These are phyloP conservation scores for Cynanchum wilfordii DNA, from an alignment of 257 asterid genomes.

Conservation along the genomic window DNA sequence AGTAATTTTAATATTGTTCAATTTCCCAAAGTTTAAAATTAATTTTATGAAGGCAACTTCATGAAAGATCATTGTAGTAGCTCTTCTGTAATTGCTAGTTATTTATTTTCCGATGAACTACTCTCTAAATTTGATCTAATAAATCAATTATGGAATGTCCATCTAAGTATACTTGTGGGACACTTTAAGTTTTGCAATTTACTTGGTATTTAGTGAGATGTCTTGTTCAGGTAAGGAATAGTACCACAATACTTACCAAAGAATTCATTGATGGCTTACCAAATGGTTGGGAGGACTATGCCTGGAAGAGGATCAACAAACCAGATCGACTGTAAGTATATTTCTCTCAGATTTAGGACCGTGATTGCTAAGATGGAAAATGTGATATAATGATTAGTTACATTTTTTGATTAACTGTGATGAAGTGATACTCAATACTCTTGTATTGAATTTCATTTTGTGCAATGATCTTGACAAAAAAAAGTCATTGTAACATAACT, in stretches of 20 bases:
- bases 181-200: constrained; percentile 35
- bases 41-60: neutral
- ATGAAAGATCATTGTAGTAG: neutral
- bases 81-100: neutral
- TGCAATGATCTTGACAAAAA: neutral
- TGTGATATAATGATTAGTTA: neutral
- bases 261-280: constrained; percentile 95
- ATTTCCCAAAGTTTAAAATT: neutral
- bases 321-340: constrained; percentile 80
- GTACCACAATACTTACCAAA: constrained; percentile 78
- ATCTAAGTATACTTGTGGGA: constrained; percentile 11
- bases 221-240: constrained; percentile 90
- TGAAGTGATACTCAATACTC: neutral
- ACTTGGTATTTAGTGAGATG: constrained; percentile 74
- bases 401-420: neutral
- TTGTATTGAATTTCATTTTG: neutral
- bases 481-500: neutral
- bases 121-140: neutral
- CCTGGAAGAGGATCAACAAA: constrained; percentile 94
- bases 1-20: neutral
- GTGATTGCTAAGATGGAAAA: neutral
- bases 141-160: constrained; percentile 1
- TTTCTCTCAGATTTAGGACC: constrained; percentile 3
- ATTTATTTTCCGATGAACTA: neutral
- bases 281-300: constrained; percentile 96